These are phyloP conservation scores for Fraxinus sp. DNA, from an alignment of 305 asterid species.

Conservation along the genomic window DNA sequence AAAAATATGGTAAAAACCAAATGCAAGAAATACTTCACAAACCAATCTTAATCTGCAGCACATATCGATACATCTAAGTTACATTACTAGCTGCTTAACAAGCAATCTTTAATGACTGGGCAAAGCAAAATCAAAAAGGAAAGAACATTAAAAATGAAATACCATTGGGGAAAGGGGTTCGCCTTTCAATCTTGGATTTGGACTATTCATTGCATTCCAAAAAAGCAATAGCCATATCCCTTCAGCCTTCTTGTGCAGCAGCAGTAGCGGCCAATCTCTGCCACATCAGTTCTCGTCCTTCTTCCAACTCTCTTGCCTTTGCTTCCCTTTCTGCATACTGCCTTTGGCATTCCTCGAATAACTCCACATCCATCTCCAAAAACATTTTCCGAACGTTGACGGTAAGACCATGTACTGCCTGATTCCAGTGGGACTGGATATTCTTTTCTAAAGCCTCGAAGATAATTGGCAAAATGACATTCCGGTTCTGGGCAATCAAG, in stretches of 20 bases:
- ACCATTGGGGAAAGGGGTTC: conserved; percentile 25
- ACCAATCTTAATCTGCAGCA: conserved; percentile 42
- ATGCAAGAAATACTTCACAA: conserved; percentile 40
- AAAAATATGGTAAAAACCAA: conserved; percentile 30
- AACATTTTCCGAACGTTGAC: conserved; percentile 69
- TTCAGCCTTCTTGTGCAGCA: conserved; percentile 45
- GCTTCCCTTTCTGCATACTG: conserved; percentile 57
- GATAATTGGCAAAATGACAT: conserved; percentile 64
- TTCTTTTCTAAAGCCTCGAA: conserved; percentile 77
- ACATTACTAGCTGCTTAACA: conserved; percentile 43
- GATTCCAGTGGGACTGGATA: conserved; percentile 80
- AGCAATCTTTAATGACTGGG: conserved; percentile 30
- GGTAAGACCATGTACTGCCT: conserved; percentile 63
- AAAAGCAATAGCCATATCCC: background rate
- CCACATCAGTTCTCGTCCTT: conserved; percentile 64
- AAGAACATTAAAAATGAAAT: conserved; percentile 28
- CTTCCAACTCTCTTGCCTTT: conserved; percentile 38
- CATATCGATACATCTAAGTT: conserved; percentile 44
- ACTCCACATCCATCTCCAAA: conserved; percentile 64
- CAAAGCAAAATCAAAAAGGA: conserved; percentile 27
- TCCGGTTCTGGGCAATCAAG: conserved; percentile 66
- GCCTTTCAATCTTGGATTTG: conserved; percentile 21
- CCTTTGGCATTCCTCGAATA: conserved; percentile 70
- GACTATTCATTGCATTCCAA: conserved; percentile 10
- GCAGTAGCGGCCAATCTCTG: conserved; percentile 65